Evolutionary conservation across 805 yeast genomes (phyloP).

Genomic region (Ogataea pignaliae): DNA sequence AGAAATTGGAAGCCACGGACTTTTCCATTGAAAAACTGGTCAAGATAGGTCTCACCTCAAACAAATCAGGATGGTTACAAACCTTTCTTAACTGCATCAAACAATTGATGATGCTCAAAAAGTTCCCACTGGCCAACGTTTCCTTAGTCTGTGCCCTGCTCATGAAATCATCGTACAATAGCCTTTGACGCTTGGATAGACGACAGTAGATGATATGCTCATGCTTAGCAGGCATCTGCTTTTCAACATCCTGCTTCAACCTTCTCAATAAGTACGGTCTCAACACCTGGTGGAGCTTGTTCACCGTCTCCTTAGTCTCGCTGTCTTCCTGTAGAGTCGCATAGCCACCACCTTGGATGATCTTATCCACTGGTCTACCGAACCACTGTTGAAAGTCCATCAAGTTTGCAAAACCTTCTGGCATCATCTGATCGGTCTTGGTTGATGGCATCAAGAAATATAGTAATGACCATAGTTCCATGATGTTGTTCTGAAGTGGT

Average conservation of each 20-base stretch:
- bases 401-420: slow-evolving; percentile 93
- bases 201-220: slow-evolving; percentile 94
- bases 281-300: slow-evolving; percentile 86
- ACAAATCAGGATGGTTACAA: slow-evolving; percentile 93
- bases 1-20: slow-evolving; percentile 53
- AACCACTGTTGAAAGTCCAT: slow-evolving; percentile 98
- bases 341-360: slow-evolving; percentile 67
- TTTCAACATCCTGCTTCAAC: slow-evolving; percentile 92
- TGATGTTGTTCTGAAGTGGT: slow-evolving; percentile 90
- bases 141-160: slow-evolving; percentile 93
- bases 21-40: slow-evolving; percentile 79
- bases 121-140: slow-evolving; percentile 91
- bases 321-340: slow-evolving; percentile 43
- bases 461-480: slow-evolving; percentile 93
- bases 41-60: slow-evolving; percentile 91
- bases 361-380: slow-evolving; percentile 92
- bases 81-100: slow-evolving; percentile 96
- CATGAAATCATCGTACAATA: slow-evolving; percentile 93
- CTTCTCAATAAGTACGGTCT: slow-evolving; percentile 91
- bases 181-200: slow-evolving; percentile 86
- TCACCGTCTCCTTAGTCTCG: slow-evolving; percentile 82
- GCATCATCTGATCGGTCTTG: slow-evolving; percentile 61
- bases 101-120: slow-evolving; percentile 91
- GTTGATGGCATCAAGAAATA: slow-evolving; percentile 95
- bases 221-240: slow-evolving; percentile 97